These are phyloP conservation scores for Kwoniella sp. DNA, from an alignment of 768 basidiomycete species.

Conservation along the genomic window DNA sequence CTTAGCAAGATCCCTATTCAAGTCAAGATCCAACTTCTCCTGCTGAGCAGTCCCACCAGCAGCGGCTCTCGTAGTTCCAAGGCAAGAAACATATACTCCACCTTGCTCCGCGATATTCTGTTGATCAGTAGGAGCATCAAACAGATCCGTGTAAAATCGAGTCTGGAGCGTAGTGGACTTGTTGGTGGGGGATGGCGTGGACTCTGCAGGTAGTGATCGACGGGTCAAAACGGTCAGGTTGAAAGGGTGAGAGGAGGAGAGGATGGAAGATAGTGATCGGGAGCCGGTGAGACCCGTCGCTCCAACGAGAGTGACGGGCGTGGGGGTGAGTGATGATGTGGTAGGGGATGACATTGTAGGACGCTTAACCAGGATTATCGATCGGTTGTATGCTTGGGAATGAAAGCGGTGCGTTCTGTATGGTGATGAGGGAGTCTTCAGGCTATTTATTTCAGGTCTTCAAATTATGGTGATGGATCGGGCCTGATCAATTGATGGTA, in stretches of 20 bases:
- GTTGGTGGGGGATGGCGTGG: constrained; percentile 12
- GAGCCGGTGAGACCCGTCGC: constrained; percentile 53
- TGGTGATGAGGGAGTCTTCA: no score
- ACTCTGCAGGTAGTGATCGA: constrained; percentile 23
- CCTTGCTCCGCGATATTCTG: constrained; percentile 16
- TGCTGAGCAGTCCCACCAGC: constrained; percentile 47
- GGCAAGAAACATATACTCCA: constrained; percentile 41
- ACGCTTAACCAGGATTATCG: no score
- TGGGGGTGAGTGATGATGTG: constrained; percentile 11
- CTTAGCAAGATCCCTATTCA: constrained; percentile 49
- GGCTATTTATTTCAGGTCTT: no score
- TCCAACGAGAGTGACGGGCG: constrained; percentile 44
- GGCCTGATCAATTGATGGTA: no score
- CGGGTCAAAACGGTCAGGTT: constrained; percentile 48
- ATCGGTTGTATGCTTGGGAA: no score
- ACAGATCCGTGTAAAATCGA: constrained; percentile 27
- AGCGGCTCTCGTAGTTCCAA: constrained; percentile 48
- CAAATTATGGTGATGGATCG: no score
- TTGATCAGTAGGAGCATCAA: constrained; percentile 10
- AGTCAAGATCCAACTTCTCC: constrained; percentile 45
- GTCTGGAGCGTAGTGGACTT: constrained; percentile 26
- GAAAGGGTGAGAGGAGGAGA: constrained; percentile 36
- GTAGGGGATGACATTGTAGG: background rate
- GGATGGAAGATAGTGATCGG: constrained; percentile 31
- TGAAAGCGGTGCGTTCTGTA: no score